Evolutionary conservation across 495 filamentous ascomycete species (phyloP).

Genomic region (Amniculicola lignicola): DNA sequence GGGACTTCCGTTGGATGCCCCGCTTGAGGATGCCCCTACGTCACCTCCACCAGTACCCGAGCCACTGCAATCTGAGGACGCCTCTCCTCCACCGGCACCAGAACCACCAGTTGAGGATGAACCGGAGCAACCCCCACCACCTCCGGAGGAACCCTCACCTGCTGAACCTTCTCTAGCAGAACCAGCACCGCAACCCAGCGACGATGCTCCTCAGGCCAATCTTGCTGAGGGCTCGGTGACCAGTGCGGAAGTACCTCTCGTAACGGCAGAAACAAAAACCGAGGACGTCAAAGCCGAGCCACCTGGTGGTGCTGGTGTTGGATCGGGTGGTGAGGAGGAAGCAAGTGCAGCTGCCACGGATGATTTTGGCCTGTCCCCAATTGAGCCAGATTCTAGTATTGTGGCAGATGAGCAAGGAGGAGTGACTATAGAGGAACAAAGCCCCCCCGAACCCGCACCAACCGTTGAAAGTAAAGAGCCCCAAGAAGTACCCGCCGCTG

Average conservation of each 20-base stretch:
- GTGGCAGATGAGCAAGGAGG: background rate
- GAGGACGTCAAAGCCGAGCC: slow-evolving; percentile 16
- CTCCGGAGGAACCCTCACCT: background rate
- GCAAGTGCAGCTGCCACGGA: background rate
- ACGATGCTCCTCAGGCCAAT: background rate
- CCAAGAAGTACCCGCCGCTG: background rate
- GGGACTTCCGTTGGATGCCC: slow-evolving; percentile 3
- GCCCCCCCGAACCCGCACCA: background rate
- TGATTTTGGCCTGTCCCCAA: background rate
- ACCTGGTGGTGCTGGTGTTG: background rate
- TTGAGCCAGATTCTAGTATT: background rate
- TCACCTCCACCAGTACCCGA: slow-evolving; percentile 1
- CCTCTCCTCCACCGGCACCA: background rate
- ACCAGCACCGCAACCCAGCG: slow-evolving; percentile 5
- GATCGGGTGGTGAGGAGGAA: background rate
- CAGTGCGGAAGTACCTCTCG: background rate
- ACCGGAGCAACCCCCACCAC: background rate
- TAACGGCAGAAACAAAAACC: background rate
- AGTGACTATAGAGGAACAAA: background rate
- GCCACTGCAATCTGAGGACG: too few relatives aligned
- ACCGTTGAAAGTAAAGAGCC: background rate
- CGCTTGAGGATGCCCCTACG: slow-evolving; percentile 15
- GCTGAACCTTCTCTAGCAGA: slow-evolving; percentile 3
- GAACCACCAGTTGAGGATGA: background rate
- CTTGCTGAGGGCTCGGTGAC: background rate